Evolutionary conservation across 345 rosid genomes (phyloP).

Genomic region (Sisymbrium altissimum): DNA sequence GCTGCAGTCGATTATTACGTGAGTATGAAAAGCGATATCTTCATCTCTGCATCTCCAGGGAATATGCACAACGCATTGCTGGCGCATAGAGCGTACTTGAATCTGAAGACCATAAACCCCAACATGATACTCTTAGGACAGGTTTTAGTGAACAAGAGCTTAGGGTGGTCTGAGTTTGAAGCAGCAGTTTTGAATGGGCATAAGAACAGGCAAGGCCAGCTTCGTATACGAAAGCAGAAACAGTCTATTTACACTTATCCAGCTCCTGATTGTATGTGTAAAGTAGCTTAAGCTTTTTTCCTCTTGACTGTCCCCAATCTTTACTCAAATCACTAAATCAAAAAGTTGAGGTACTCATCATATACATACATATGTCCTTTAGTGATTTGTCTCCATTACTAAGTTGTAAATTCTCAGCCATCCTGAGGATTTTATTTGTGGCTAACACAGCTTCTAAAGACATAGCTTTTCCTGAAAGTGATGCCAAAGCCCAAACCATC

Average conservation of each 20-base stretch:
- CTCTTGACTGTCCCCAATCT: background rate
- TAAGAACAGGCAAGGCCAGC: conserved; percentile 74
- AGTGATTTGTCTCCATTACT: background rate
- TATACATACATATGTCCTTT: background rate
- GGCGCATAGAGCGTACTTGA: conserved; percentile 75
- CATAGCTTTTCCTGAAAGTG: background rate
- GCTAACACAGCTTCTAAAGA: background rate
- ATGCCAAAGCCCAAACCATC: background rate
- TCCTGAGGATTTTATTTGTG: background rate
- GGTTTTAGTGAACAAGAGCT: conserved; percentile 75
- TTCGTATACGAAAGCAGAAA: conserved; percentile 64
- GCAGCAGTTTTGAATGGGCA: conserved; percentile 64
- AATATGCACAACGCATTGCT: conserved; percentile 97
- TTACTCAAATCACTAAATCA: too few relatives aligned
- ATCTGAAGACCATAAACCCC: conserved; percentile 85
- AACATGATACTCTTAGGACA: conserved; percentile 80
- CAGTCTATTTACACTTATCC: conserved; percentile 96
- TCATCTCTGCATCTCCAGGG: conserved; percentile 96
- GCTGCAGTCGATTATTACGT: conserved; percentile 95
- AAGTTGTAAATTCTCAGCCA: background rate
- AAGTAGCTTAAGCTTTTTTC: conserved; percentile 21
- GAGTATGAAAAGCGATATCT: conserved; percentile 88
- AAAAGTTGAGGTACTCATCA: background rate
- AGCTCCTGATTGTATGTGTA: conserved; percentile 92
- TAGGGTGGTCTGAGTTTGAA: conserved; percentile 75